These are phyloP conservation scores for Dendrocalamus sinicus DNA, from an alignment of 176 grass and related monocot genomes.

Conservation along the genomic window DNA sequence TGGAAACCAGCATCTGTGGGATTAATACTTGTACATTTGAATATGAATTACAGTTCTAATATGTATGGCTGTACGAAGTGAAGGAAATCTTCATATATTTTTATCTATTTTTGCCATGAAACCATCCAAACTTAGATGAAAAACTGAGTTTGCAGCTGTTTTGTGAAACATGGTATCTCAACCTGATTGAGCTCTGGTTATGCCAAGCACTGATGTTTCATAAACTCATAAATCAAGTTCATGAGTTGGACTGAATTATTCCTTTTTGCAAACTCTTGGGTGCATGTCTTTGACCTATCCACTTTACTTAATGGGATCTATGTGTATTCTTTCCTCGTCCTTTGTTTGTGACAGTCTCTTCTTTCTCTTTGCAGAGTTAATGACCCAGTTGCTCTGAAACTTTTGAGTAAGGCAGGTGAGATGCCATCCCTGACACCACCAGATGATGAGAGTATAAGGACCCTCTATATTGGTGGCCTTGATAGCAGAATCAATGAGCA, in stretches of 20 bases:
- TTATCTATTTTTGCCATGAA: neutral
- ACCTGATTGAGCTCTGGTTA: neutral
- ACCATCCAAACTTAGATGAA: slow-evolving; percentile 16
- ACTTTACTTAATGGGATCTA: neutral
- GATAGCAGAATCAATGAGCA: slow-evolving; percentile 77
- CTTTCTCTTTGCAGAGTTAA: slow-evolving; percentile 71
- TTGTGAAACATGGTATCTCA: neutral
- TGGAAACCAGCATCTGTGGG: neutral
- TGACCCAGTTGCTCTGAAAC: slow-evolving; percentile 87
- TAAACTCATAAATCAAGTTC: slow-evolving; percentile 26
- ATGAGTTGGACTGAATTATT: neutral
- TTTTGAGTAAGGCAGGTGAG: slow-evolving; percentile 91
- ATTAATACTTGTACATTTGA: neutral
- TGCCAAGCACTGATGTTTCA: neutral
- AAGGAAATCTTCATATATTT: neutral
- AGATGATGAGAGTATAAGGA: slow-evolving; percentile 91
- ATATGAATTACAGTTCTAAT: neutral
- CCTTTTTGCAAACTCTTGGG: neutral
- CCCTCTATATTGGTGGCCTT: slow-evolving; percentile 89
- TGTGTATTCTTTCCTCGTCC: neutral
- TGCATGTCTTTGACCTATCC: slow-evolving; percentile 25
- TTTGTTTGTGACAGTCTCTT: slow-evolving; percentile 39
- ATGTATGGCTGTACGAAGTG: neutral
- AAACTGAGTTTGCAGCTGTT: neutral
- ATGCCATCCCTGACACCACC: slow-evolving; percentile 88